phyloP scores from a whole-genome alignment of 2,329 filamentous ascomycete genomes.

The Malbranchea cinnamomea region DNA sequence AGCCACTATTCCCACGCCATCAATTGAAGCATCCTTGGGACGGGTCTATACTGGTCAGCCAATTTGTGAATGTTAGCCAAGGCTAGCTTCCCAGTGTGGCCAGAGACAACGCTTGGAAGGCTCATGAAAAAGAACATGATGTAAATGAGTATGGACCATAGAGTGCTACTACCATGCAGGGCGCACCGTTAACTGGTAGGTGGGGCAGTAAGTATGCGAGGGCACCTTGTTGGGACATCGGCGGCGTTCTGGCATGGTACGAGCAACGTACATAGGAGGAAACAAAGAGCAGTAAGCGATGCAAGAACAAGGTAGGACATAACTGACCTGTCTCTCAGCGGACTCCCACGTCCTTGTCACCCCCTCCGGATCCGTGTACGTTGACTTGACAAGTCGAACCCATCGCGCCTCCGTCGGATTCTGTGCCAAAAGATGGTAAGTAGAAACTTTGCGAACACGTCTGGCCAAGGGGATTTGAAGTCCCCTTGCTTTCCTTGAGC shows the following conservation, averaged over 20 bases:
- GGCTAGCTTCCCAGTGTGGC: no score
- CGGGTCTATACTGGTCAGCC: conserved; percentile 21
- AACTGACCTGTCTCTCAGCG: conserved; percentile 27
- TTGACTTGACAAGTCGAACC: conserved; percentile 28
- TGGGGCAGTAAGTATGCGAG: no score
- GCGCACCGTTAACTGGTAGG: no score
- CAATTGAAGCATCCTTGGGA: conserved; percentile 37
- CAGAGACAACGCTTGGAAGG: no score
- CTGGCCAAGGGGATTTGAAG: no score
- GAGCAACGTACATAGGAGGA: conserved; percentile 5
- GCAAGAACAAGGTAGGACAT: neutral
- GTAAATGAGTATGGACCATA: no score
- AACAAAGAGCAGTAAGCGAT: conserved; percentile 5
- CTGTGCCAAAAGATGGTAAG: conserved; percentile 14
- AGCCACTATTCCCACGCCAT: conserved; percentile 45
- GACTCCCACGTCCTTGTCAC: conserved; percentile 31
- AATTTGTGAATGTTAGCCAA: neutral
- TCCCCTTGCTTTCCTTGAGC: no score
- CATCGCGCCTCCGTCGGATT: conserved; percentile 26
- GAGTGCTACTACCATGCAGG: no score
- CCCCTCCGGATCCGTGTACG: conserved; percentile 29
- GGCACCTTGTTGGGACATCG: neutral
- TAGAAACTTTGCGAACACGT: no score
- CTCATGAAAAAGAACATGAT: no score
- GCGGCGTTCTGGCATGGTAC: neutral